Evolutionary conservation across 2,329 filamentous ascomycete genomes (phyloP), one percentile per base, ranked within the genome.

Genomic region (Xylaria sp.): DNA sequence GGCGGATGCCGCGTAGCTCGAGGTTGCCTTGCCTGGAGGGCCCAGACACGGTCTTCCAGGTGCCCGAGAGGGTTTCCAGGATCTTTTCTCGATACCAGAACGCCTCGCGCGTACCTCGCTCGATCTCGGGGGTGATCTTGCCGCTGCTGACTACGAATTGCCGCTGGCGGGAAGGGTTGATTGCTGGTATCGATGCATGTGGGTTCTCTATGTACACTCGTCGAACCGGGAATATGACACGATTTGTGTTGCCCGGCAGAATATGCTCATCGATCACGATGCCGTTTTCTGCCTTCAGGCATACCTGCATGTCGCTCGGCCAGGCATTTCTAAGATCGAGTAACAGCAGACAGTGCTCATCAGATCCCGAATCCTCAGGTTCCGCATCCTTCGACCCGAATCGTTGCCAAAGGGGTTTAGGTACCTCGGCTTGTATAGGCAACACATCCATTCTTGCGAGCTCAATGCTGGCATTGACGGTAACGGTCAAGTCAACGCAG

Each of bases 71-170:
- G 39, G 79, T 78, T 55, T 88, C 86, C 2, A 97, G 80, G 1
- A 97, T 81, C 66, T 85, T 86, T 70, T 96, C 90, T 16, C 92
- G 85, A 71, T 91, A 96, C 92, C 92, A 97, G 70, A 97, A 97
- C 0, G 87, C 85, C 73, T 96, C 91, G 47, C 92, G 81, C 56
- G 82, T 88, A 11, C 86, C 83, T 29, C 89, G 84, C 73, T 97
- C 92, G 40, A 82, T 83, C 60, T 94, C 91, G 0, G 91, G 89
- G 0, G 89, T 87, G 51, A 92, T 84, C 64, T 90, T 90, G 67
- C 85, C 87, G 16, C 87, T 84, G 71, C 89, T 94, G 40, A 96
- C 90, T 24, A 97, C 90, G 65, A 96, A 97, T 67, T 97, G 92
- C n/a, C 92, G 84, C 67, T 91, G 88, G n/a, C 88, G 86, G 0